Base-by-base conservation (phyloP, 2,329 filamentous ascomycete genomes). In the Penicillium sp. region DNA sequence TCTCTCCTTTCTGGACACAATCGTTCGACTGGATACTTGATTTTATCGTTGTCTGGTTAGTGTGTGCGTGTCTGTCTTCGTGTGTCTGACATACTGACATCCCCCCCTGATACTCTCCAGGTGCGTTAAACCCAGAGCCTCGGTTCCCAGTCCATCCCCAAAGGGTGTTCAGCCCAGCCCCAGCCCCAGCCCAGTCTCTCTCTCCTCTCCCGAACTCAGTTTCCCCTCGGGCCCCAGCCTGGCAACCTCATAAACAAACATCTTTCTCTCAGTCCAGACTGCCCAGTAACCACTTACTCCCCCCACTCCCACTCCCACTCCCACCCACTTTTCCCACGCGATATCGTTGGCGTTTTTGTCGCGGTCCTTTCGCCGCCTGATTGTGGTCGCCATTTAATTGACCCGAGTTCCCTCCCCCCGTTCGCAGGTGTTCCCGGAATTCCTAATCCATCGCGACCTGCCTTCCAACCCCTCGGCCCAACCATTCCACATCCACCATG, bases 401-500 rank as follows among this genome's bases (percentile, higher is more conserved):
- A 58, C 41, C 36, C 6, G 13, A 5, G 11, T 37, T 37, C 19
- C 33, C 22, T 35, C 33, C 33, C 33, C n/a, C 50, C 35, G 16
- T 22, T n/a, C 18, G 44, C 19, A 56, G 51, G 51, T 50, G 49
- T 27, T 40, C 55, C 41, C 50, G 50, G 60, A 44, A 54, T 57
- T 54, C 44, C 49, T 36, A 49, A 57, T 60, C 36, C 36, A 31
- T n/a, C 39, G 46, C 55, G 59, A 43, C 47, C 51, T 31, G 40
- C 16, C 51, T 33, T 54, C 50, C 24, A 41, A 41, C 43, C 43
- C 36, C 37, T 36, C 40, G 24, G 18, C 50, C 50, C 55, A 37
- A 40, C 44, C 40, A 33, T 52, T 27, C 49, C 46, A 37, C 49
- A 56, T 69, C 73, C 78, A 83, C 78, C 79, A 92, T 92, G 89